Base-by-base conservation (phyloP, 768 basidiomycete species). In the Crepidotus variabilis region DNA sequence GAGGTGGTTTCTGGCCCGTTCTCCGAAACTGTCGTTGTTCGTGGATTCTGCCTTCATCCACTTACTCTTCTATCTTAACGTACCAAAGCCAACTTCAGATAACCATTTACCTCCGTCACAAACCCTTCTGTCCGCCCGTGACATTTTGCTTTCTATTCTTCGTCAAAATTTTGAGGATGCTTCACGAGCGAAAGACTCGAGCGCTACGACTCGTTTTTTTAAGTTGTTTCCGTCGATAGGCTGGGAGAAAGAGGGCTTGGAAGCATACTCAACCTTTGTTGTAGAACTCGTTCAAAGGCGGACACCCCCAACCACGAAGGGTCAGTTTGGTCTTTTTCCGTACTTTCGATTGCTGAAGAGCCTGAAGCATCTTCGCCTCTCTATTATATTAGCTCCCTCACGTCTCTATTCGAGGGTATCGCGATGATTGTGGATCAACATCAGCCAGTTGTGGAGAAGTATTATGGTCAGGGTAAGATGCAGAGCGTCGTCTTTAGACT, bases 391-490 rank as follows among this genome's bases (percentile, higher is more conserved):
- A 87, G 92, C 2, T 82, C 87, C 10, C 74, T 99, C 54, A 98
- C 96, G 1, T 87, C 92, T 6, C 80, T 99, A 1, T 94, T 98
- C 62, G 97, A 99, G 72, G 90, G 88, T 55, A 88, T 99, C 51
- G 97, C 95, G 0, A 84, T 92, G 77, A 94, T 99, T 60, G 87
- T 99, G 20, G 94, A 96, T 64, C 97, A 99, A 65, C 97, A 99
- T 67, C 96, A 97, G 62, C 92, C 94, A 1, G 85, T 99, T 4
- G 95, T 99, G 0, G 96, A 98, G 67, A 98, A 97, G 72, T 98
- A 99, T 72, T 99, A 99, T 64, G 97, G 97, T 0, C 63, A 70
- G 8, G 90, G 93, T 0, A 88, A 89, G 69, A 98, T 98, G 96
- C 74, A 78, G 43, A 80, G 72, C 34, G 93, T 96, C 11, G 82